Percentiles rank a stretch among this genome's conserved stretches.
These are phyloP conservation scores for Colletotrichum eleusines DNA, from an alignment of 2,329 filamentous ascomycete species.

Conservation along the genomic window DNA sequence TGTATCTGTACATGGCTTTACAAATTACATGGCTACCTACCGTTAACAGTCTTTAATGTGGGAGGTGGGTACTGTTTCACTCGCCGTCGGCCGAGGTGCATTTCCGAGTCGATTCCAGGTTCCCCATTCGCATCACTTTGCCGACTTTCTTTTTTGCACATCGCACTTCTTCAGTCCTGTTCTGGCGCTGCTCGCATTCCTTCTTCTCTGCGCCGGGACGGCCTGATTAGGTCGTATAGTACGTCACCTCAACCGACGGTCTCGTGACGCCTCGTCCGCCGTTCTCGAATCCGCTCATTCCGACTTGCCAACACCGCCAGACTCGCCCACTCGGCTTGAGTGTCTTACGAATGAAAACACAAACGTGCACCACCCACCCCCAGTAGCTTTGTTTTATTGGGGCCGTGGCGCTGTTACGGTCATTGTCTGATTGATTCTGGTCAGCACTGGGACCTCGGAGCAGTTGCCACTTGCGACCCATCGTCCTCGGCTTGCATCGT, in stretches of 20 bases:
- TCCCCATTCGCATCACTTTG: constrained; percentile 24
- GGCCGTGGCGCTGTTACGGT: constrained; percentile 13
- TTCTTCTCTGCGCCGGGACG: not conserved
- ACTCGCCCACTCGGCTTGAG: constrained; percentile 6
- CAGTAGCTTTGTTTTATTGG: constrained; percentile 23
- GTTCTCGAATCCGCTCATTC: not conserved
- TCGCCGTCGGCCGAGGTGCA: constrained; percentile 21
- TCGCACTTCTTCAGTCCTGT: not conserved
- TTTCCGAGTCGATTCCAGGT: constrained; percentile 3
- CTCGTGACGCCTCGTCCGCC: constrained; percentile 17
- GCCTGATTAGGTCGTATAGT: not conserved
- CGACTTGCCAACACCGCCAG: constrained; percentile 26
- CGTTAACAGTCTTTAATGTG: not conserved
- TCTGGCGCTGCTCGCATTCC: not conserved
- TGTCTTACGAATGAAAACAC: constrained; percentile 8
- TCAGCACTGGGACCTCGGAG: not conserved
- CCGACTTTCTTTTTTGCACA: not conserved
- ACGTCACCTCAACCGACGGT: constrained; percentile 15
- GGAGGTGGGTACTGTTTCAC: constrained; percentile 19
- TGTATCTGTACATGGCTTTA: not conserved
- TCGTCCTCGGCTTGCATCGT: constrained; percentile 10
- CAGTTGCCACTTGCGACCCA: constrained; percentile 13
- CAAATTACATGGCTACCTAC: no score
- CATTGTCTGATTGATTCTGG: constrained; percentile 14
- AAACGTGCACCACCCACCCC: constrained; percentile 14